phyloP scores from a whole-genome alignment of 2,329 filamentous ascomycete species.

The Sporothrix protearum region DNA sequence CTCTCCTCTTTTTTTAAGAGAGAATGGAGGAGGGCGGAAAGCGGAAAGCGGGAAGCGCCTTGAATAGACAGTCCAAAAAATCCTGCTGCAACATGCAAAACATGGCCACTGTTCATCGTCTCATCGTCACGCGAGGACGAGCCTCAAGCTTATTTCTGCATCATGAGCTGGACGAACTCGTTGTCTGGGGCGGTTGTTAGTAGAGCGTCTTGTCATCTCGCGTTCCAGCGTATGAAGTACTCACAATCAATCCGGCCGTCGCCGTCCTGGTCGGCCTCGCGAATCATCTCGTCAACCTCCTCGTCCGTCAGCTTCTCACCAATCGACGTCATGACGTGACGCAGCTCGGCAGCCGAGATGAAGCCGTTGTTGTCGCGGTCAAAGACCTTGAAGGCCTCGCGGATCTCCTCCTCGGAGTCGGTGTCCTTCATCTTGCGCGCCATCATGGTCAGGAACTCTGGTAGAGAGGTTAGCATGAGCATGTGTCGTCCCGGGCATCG shows the following conservation, averaged over 20 bases:
- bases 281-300: slow-evolving; percentile 91
- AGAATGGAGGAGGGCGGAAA: neutral
- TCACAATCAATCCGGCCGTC: slow-evolving; percentile 85
- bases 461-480: slow-evolving; percentile 25
- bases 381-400: slow-evolving; percentile 78
- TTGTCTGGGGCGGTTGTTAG: slow-evolving; percentile 59
- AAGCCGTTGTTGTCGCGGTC: slow-evolving; percentile 90
- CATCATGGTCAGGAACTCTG: slow-evolving; percentile 92
- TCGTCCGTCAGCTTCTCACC: slow-evolving; percentile 88
- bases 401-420: slow-evolving; percentile 85
- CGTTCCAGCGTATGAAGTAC: slow-evolving; percentile 31
- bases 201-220: too few relatives aligned
- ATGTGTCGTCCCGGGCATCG: neutral
- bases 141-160: slow-evolving; percentile 70
- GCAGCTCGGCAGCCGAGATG: slow-evolving; percentile 82
- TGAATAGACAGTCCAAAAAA: slow-evolving; percentile 19
- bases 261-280: slow-evolving; percentile 84
- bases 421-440: slow-evolving; percentile 93
- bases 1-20: neutral
- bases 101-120: slow-evolving; percentile 21
- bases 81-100: slow-evolving; percentile 24
- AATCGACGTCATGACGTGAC: slow-evolving; percentile 89
- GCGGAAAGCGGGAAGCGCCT: too few relatives aligned
- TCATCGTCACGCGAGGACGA: slow-evolving; percentile 11
- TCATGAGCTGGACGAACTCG: slow-evolving; percentile 92